These are phyloP conservation scores for Inonotus obliquus DNA, from an alignment of 1,284 basidiomycete species.

Conservation along the genomic window DNA sequence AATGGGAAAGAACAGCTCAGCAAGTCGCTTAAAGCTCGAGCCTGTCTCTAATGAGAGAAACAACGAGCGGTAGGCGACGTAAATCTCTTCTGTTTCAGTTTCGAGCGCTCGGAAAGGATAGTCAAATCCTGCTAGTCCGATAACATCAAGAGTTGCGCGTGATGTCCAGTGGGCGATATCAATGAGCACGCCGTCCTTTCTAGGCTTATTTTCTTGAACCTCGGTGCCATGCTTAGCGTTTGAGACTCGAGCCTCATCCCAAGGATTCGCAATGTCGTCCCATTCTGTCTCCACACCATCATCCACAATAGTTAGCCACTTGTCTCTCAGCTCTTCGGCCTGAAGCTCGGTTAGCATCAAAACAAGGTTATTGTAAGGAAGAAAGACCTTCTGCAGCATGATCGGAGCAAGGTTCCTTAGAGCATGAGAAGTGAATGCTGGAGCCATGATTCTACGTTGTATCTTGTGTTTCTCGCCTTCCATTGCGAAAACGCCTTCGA, in stretches of 20 bases:
- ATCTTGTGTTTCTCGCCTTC: conserved; percentile 43
- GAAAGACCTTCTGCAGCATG: conserved; percentile 38
- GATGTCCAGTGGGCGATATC: conserved; percentile 46
- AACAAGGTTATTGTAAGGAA: background rate
- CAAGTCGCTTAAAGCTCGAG: conserved; percentile 31
- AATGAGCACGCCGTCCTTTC: conserved; percentile 25
- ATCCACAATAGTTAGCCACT: conserved; percentile 34
- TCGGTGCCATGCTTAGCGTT: background rate
- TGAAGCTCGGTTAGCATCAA: conserved; percentile 13
- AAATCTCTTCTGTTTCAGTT: conserved; percentile 43
- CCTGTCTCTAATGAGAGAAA: conserved; percentile 42
- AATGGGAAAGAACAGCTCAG: conserved; percentile 42
- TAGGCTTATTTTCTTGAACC: background rate
- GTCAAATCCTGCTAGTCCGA: conserved; percentile 46
- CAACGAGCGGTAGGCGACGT: conserved; percentile 44
- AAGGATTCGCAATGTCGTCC: conserved; percentile 29
- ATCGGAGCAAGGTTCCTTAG: conserved; percentile 39
- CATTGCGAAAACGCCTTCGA: conserved; percentile 44
- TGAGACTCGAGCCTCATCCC: conserved; percentile 5
- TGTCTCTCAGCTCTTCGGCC: conserved; percentile 37
- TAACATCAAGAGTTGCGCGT: conserved; percentile 47
- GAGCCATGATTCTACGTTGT: conserved; percentile 41
- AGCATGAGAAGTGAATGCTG: conserved; percentile 42
- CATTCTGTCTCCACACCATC: conserved; percentile 36
- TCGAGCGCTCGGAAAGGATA: conserved; percentile 44